These are phyloP conservation scores for Neurospora sp. DNA, from an alignment of 495 filamentous ascomycete genomes.

Conservation along the genomic window DNA sequence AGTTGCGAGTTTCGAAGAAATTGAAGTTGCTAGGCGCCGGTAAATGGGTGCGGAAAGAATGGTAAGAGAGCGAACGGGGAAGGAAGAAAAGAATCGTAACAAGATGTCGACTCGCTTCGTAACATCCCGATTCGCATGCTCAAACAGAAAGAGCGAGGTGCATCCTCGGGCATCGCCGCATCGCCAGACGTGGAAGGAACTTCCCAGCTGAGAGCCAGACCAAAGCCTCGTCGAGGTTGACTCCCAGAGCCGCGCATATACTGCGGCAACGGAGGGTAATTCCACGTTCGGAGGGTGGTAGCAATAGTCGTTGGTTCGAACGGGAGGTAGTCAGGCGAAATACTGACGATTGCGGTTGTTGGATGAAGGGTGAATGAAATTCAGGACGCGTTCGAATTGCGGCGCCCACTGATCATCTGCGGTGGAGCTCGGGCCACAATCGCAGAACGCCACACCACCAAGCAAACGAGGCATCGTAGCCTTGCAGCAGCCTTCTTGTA, in stretches of 20 bases:
- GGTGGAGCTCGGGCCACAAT: neutral
- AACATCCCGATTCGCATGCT: neutral
- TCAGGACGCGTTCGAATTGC: neutral
- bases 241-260: neutral
- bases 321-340: neutral
- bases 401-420: neutral
- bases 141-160: neutral
- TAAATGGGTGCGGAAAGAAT: neutral
- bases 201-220: neutral
- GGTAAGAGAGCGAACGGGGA: no score
- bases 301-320: neutral
- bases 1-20: neutral
- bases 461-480: neutral
- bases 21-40: neutral
- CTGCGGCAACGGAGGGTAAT: neutral
- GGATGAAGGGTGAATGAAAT: neutral
- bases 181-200: neutral
- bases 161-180: neutral
- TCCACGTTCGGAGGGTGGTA: neutral
- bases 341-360: neutral
- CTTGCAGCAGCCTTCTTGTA: neutral
- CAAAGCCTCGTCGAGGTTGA: neutral
- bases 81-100: neutral
- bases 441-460: neutral
- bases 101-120: neutral